phyloP scores from a whole-genome alignment of 2,329 filamentous ascomycete species.

The Cordyceps fumosorosea region DNA sequence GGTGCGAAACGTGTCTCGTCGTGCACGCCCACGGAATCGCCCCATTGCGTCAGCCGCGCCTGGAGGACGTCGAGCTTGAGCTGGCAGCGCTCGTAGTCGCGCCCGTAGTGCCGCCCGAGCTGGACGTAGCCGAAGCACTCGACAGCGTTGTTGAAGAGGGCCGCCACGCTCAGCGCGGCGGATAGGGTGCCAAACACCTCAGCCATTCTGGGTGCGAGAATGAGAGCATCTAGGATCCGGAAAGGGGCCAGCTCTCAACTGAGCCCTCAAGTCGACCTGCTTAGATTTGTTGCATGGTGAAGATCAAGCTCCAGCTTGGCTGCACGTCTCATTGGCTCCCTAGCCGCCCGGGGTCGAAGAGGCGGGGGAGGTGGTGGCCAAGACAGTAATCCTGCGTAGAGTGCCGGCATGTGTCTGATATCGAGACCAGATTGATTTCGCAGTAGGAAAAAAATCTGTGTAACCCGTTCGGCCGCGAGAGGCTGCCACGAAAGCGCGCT shows the following conservation, averaged over 20 bases:
- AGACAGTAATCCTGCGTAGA: no score
- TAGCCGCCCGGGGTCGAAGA: not conserved
- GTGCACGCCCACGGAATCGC: slow-evolving; percentile 25
- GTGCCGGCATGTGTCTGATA: no score
- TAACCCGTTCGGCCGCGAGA: no score
- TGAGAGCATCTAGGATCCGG: not conserved
- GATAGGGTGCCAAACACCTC: slow-evolving; percentile 20
- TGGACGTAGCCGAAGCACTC: slow-evolving; percentile 35
- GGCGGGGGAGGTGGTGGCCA: no score
- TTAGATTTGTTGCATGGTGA: not conserved
- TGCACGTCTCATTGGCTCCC: slow-evolving; percentile 5
- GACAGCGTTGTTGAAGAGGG: slow-evolving; percentile 31
- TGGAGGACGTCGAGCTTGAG: slow-evolving; percentile 27
- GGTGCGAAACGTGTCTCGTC: slow-evolving; percentile 21
- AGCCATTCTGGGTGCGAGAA: slow-evolving; percentile 12
- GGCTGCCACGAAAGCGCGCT: not conserved
- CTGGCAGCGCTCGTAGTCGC: slow-evolving; percentile 27
- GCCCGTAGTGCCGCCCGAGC: slow-evolving; percentile 26
- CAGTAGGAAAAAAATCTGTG: not conserved
- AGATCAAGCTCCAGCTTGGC: not conserved
- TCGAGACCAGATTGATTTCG: not conserved
- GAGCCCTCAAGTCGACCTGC: not conserved
- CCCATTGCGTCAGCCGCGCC: slow-evolving; percentile 29
- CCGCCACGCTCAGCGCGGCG: slow-evolving; percentile 28
- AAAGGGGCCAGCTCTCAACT: not conserved